Evolutionary conservation across 2,329 filamentous ascomycete genomes (phyloP), one percentile per base, ranked within the genome.

Genomic region (Curvularia hawaiiensis): DNA sequence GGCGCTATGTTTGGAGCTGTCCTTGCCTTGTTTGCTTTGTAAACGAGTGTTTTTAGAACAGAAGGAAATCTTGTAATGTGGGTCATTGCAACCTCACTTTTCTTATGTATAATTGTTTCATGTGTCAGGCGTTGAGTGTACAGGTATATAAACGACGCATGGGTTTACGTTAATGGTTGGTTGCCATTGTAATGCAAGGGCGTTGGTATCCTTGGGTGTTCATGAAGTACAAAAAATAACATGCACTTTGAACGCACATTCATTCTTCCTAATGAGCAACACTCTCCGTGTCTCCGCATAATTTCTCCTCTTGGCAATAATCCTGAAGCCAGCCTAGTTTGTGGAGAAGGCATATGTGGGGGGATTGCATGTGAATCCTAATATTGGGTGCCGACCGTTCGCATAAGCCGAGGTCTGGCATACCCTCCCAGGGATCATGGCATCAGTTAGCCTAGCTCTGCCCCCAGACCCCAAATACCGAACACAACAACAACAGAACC

Each of bases 21-120:
- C 39, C 56, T 75, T 48, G 73, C 70, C 49, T 68, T 75, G 50
- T 64, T 76, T 45, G 73, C 70, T 54, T 60, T 75, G 63, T 76
- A 72, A 24, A 38, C 35, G 2, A 16, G 35, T 38, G 35, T 38
- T n/a, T 38, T 38, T n/a, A 38, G 16, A 38, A 38, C 35, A 44
- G 14, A 28, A 28, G 14, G 14, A 20, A 33, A 47, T 47, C 3
- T 47, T 47, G 26, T 47, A 31, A 22, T 33, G 10, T 47, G 28
- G 44, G 44, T 47, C 30, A 8, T 22, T 47, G 28, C 12, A 16
- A 28, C 18, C n/a, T 5, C 16, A 30, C 10, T 47, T 55, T 47
- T 43, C 24, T 46, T 49, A 22, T 50, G 45, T 54, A 35, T 35
- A 33, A 28, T 45, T 18, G 52, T 28, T 54, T 40, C 43, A 54